Base-by-base conservation (phyloP, 768 basidiomycete genomes). In the Ramaria sp. region DNA sequence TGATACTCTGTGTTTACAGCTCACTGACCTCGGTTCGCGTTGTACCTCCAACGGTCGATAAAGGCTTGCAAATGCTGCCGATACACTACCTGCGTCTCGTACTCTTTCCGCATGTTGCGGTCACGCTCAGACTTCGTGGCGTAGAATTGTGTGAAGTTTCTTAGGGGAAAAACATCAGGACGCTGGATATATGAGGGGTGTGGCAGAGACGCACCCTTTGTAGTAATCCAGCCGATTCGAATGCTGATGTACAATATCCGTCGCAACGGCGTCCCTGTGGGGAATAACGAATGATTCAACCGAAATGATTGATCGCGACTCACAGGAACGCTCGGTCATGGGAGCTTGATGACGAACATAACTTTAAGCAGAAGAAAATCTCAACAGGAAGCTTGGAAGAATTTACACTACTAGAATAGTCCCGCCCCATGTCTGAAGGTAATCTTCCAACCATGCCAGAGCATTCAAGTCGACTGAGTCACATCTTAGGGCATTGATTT, bases 71-170 rank as follows among this genome's bases (percentile, higher is more conserved):
- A 72, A 73, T 96, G 91, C 64, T 88, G 88, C 55, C 96, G 80
- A 68, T 98, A 98, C 10, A 88, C 86, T 80, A 96, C 84, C 70
- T 99, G 96, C 0, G 91, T 76, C 34, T 98, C 95, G 69, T 98
- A 99, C 69, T 98, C 95, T 71, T 92, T 93, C 42, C 82, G 82
- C 70, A 94, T 72, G 65, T 93, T 93, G 59, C 84, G 83, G 63
- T 92, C 88, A 27, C 96, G 86, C 66, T 98, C 96, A 4, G 87
- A 89, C 72, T 98, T 97, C 20, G 95, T 98, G 1, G 95, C 94
- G 68, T 99, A 98, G 78, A 99, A 98, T 69, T 98, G 94, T 1
- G 89, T 84, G 71, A 98, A 99, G 73, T 98, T 98, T 58, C 88
- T 91, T 62, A 37, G 42, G 46, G 22, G 9, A 11, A 7, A 30